Base-by-base conservation (phyloP, 306 rosid genomes). In the Prunus dulcis region DNA sequence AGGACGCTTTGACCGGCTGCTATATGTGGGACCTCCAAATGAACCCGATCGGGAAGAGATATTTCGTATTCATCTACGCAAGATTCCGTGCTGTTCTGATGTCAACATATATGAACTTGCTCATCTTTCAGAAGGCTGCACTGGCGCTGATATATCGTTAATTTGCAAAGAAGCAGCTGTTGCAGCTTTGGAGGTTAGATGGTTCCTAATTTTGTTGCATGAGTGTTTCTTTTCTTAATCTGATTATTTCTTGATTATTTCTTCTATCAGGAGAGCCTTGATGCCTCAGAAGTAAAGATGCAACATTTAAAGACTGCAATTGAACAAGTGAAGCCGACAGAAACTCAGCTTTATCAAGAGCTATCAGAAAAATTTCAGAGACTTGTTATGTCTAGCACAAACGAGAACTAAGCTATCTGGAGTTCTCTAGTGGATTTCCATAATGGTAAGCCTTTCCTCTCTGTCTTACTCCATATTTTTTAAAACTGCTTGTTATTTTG, bases 1-100 rank as follows among this genome's bases (percentile, higher is more conserved):
- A 94, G 97, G 98, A 52, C 97, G 93, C 76, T 94, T 91, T 86
- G 97, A 91, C 69, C 96, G 93, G 75, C 76, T 89, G 83, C 88
- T 94, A 34, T 90, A 87, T 75, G 98, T 94, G 75, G 98, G 96
- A 73, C 96, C 93, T 67, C 98, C 98, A 51, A 89, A 87, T 80
- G 87, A 84, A 82, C 67, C 32, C 46, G 98, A 94, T 56, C 87
- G 97, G 64, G 92, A 87, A 86, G 94, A 92, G 82, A 94, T 94
- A 84, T 94, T 90, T 73, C 69, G 46, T 70, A 88, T 94, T 67
- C 97, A 92, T 83, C 88, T 94, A 87, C 82, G 76, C 56, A 92
- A 84, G 86, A 86, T 85, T 79, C 93, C 97, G 9, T 84, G 92
- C 74, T 82, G 78, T 82, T 69, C 89, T 78, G 96, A 88, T 84